A percentile compares a stretch with the other conserved stretches of the same genome.
Evolutionary conservation across 2,329 filamentous ascomycete genomes (phyloP).

Genomic region (Aspergillus fructus): DNA sequence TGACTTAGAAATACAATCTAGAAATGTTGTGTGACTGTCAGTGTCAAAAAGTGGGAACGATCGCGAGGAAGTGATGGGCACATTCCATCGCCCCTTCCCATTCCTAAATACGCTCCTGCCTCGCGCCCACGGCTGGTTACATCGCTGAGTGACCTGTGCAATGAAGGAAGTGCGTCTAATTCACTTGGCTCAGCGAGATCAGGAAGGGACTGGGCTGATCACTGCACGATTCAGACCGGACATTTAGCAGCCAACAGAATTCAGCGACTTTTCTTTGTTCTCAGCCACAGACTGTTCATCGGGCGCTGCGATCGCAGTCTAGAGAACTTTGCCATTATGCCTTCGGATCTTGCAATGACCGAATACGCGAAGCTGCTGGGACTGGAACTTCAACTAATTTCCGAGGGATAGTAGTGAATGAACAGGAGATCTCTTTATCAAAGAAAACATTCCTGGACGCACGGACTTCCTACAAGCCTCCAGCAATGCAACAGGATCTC

Average conservation of each 20-base stretch:
- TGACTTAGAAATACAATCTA: neutral
- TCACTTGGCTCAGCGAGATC: neutral
- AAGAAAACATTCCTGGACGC: no score
- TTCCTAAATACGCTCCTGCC: neutral
- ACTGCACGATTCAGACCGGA: neutral
- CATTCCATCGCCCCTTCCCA: neutral
- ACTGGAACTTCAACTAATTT: no score
- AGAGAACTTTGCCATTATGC: no score
- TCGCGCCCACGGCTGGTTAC: neutral
- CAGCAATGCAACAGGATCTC: no score
- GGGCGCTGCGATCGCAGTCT: neutral
- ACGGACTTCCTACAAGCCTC: no score
- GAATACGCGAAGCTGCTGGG: no score
- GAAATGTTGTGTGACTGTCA: neutral
- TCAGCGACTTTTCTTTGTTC: neutral
- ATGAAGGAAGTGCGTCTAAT: neutral
- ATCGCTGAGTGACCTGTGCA: neutral
- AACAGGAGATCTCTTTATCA: no score
- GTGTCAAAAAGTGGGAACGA: neutral
- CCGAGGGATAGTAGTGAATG: no score
- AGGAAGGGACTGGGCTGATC: neutral
- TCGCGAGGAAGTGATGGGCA: neutral
- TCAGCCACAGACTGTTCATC: neutral
- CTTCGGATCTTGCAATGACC: no score
- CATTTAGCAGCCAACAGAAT: neutral